Conservation (phyloP, 352 stramenopile species). For the Phytophthora megakarya region DNA sequence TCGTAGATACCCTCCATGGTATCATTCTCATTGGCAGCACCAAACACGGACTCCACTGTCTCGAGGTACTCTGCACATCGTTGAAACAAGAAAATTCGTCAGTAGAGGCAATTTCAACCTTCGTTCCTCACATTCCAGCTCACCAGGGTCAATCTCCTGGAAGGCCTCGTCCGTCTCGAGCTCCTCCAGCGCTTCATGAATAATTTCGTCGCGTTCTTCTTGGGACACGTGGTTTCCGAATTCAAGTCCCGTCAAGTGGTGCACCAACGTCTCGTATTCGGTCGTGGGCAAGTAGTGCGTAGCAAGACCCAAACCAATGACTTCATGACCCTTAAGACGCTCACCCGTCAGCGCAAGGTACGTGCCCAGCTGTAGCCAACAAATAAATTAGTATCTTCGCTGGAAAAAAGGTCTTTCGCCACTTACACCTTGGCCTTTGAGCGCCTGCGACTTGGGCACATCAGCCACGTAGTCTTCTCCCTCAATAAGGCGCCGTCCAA, state of each 20-base stretch:
- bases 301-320: constrained; percentile 93
- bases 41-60: constrained; percentile 80
- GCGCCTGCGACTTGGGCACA: constrained; percentile 68
- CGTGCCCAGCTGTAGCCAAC: constrained; percentile 72
- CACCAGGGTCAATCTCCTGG: constrained; percentile 72
- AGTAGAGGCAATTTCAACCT: constrained; percentile 1
- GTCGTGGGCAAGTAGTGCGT: constrained; percentile 95
- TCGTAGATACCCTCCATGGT: constrained; percentile 76
- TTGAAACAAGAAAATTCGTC: constrained; percentile 27
- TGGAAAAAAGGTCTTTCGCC: neutral
- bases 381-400: constrained; percentile 6
- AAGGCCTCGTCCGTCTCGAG: constrained; percentile 87
- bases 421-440: constrained; percentile 75
- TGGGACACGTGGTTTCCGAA: constrained; percentile 74
- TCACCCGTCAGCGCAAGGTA: constrained; percentile 96
- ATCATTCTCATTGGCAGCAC: constrained; percentile 74
- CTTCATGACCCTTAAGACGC: constrained; percentile 88
- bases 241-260: constrained; percentile 85
- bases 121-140: constrained; percentile 6
- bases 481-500: constrained; percentile 70
- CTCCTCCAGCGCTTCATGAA: constrained; percentile 76
- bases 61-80: constrained; percentile 57
- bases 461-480: constrained; percentile 76
- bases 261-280: constrained; percentile 88
- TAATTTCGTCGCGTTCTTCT: constrained; percentile 85